A percentile compares a stretch with the other conserved stretches of the same genome.
Evolutionary conservation across 1,284 basidiomycete species (phyloP).

Genomic region (Psilocybe mexicana): DNA sequence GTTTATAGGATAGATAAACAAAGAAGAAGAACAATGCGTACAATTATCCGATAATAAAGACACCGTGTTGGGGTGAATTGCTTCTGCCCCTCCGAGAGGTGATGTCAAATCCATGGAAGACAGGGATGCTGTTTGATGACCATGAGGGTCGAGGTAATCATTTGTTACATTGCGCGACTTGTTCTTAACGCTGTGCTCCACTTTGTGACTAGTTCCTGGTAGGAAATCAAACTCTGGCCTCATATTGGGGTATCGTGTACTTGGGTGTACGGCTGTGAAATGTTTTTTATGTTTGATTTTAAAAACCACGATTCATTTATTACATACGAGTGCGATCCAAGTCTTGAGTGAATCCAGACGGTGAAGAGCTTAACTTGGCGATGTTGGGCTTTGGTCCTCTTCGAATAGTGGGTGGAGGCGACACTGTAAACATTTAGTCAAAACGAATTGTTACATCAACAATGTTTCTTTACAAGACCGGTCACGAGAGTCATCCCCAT

Average conservation of each 20-base stretch:
- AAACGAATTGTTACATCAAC: not conserved
- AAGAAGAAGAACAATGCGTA: not conserved
- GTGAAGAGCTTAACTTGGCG: not conserved
- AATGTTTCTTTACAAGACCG: constrained; percentile 13
- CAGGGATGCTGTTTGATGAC: not conserved
- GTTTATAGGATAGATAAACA: not conserved
- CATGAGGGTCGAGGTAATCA: not conserved
- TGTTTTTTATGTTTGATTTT: not conserved
- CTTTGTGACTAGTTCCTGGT: not conserved
- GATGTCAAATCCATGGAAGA: not conserved
- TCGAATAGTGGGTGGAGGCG: constrained; percentile 31
- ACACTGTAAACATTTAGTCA: constrained; percentile 14
- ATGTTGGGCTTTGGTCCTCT: constrained; percentile 28
- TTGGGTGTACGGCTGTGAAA: not conserved
- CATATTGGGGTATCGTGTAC: not conserved
- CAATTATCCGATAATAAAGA: not conserved
- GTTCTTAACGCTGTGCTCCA: not conserved
- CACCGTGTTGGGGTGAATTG: not conserved
- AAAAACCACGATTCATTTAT: no score
- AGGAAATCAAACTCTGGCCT: not conserved
- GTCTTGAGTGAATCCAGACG: not conserved
- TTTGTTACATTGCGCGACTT: not conserved
- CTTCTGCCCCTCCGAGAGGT: not conserved
- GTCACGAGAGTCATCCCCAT: constrained; percentile 36
- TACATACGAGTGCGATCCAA: constrained; percentile 10